A percentile compares a stretch with the other conserved stretches of the same genome.
phyloP scores from a whole-genome alignment of 106 monocot species.

The Xerophyta viscosa region DNA sequence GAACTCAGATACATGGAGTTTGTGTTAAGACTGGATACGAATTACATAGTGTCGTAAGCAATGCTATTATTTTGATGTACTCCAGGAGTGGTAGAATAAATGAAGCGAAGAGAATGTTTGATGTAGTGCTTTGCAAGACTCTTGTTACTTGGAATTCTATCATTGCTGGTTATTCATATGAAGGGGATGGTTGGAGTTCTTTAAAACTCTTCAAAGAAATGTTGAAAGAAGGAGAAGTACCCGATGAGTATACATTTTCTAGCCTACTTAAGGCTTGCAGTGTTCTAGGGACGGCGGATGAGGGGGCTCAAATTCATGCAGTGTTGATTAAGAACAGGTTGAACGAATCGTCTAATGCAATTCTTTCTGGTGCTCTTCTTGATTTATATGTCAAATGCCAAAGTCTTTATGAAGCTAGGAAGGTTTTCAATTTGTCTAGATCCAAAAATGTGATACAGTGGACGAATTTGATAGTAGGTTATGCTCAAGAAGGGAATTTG shows the following conservation, averaged over 20 bases:
- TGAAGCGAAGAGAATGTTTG: conserved; percentile 16
- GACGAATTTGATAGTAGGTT: conserved; percentile 31
- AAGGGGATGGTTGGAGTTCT: conserved; percentile 11
- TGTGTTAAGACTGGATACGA: conserved; percentile 37
- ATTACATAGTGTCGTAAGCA: conserved; percentile 26
- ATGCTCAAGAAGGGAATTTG: conserved; percentile 25
- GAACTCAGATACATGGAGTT: conserved; percentile 29
- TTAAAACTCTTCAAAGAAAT: conserved; percentile 30
- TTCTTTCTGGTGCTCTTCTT: conserved; percentile 32
- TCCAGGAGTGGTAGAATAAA: conserved; percentile 17
- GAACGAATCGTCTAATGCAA: conserved; percentile 10
- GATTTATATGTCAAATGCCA: conserved; percentile 39
- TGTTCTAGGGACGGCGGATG: conserved; percentile 7
- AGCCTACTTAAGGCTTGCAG: conserved; percentile 47
- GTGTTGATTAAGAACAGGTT: conserved; percentile 17
- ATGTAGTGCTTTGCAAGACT: neutral
- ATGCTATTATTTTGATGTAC: conserved; percentile 34
- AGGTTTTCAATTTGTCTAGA: conserved; percentile 20
- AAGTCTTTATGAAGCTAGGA: conserved; percentile 17
- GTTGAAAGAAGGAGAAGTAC: conserved; percentile 10
- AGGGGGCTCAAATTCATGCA: conserved; percentile 38
- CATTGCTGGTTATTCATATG: conserved; percentile 29
- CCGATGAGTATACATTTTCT: conserved; percentile 45
- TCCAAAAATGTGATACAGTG: conserved; percentile 31
- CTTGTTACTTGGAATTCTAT: conserved; percentile 39